Evolutionary conservation across 2,329 filamentous ascomycete species (phyloP).

Genomic region (Pseudomassariella vexata): DNA sequence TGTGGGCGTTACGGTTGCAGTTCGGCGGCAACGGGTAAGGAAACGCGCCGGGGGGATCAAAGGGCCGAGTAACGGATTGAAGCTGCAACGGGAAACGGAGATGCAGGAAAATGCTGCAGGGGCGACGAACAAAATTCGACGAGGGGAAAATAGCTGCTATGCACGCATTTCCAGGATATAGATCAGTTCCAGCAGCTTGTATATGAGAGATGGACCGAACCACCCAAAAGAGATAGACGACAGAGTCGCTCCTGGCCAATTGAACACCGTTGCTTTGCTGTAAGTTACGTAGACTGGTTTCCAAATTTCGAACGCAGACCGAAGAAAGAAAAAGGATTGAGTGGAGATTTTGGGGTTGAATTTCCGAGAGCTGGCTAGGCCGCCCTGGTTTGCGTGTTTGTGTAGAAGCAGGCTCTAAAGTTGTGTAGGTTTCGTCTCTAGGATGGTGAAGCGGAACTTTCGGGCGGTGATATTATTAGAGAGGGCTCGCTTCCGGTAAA

Average conservation of each 20-base stretch:
- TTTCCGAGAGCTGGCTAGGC: too few relatives aligned
- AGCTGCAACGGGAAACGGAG: constrained; percentile 10
- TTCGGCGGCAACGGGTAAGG: too few relatives aligned
- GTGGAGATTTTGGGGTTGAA: too few relatives aligned
- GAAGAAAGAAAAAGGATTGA: too few relatives aligned
- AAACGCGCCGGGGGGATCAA: constrained; percentile 20
- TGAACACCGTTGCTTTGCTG: too few relatives aligned
- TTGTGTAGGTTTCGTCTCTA: too few relatives aligned
- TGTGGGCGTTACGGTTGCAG: constrained; percentile 5
- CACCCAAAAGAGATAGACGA: not conserved
- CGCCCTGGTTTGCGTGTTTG: too few relatives aligned
- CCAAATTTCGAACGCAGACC: too few relatives aligned
- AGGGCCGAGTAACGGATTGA: constrained; percentile 21
- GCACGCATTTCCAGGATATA: constrained; percentile 2
- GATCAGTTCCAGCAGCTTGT: not conserved
- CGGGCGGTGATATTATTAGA: not conserved
- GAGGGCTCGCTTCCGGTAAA: not conserved
- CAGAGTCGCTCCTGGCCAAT: too few relatives aligned
- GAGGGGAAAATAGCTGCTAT: constrained; percentile 9
- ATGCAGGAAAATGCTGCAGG: constrained; percentile 7
- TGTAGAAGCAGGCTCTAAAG: too few relatives aligned
- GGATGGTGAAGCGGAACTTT: not conserved
- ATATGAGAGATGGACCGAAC: not conserved
- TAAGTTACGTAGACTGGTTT: too few relatives aligned
- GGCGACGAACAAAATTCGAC: constrained; percentile 12